phyloP scores from a whole-genome alignment of 2,329 filamentous ascomycete species.

The Ophiostoma himal-ulmi region DNA sequence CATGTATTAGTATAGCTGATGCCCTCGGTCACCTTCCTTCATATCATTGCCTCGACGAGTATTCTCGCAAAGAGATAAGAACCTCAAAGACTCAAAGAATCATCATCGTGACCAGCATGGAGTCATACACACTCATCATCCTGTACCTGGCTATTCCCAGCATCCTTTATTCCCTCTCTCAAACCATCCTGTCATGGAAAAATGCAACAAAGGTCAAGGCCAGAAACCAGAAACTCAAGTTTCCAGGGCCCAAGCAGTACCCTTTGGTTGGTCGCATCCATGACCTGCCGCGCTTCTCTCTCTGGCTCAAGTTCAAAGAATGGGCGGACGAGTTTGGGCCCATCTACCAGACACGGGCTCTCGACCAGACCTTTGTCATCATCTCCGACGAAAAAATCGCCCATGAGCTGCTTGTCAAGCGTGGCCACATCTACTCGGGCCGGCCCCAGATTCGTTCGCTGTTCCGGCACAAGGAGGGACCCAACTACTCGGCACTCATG shows the following conservation, averaged over 20 bases:
- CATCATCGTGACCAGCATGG: not conserved
- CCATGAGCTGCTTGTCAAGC: conserved; percentile 44
- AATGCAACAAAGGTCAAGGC: not conserved
- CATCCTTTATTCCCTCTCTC: not conserved
- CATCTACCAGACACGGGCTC: conserved; percentile 40
- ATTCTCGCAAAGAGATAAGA: not conserved
- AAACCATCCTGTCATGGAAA: not conserved
- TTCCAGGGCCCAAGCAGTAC: conserved; percentile 44
- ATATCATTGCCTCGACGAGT: not conserved
- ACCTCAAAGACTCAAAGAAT: not conserved
- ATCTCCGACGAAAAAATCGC: conserved; percentile 46
- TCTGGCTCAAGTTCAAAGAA: conserved; percentile 49
- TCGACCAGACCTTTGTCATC: conserved; percentile 40
- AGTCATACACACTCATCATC: not conserved
- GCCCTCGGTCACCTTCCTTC: not conserved
- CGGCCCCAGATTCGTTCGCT: conserved; percentile 46
- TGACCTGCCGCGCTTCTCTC: conserved; percentile 41
- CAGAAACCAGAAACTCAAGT: conserved; percentile 27
- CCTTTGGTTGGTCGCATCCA: conserved; percentile 46
- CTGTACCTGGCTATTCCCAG: not conserved
- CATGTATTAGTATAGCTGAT: not conserved
- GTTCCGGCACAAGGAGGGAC: conserved; percentile 44
- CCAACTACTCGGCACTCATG: conserved; percentile 46
- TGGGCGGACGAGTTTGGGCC: conserved; percentile 41
- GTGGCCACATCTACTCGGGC: conserved; percentile 46